These are phyloP conservation scores for Calendula officinalis DNA, from an alignment of 129 eudicot genomes.

Conservation along the genomic window DNA sequence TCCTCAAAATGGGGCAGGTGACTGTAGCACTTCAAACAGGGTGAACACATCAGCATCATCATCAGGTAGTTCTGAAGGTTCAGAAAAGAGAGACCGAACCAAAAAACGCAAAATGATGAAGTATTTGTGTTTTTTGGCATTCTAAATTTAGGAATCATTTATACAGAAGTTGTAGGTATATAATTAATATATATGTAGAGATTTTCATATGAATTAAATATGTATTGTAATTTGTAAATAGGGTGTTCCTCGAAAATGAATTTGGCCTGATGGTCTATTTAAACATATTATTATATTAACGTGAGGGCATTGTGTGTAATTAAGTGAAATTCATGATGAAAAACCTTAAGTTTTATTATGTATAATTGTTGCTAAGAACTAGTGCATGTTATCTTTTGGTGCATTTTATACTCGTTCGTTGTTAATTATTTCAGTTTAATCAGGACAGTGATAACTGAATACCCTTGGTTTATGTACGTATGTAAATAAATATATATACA, in stretches of 20 bases:
- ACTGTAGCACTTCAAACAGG: slow-evolving; percentile 17
- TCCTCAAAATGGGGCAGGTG: neutral
- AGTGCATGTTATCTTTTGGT: too few relatives aligned
- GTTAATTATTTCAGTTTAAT: too few relatives aligned
- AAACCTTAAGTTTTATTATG: neutral
- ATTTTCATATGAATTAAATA: slow-evolving; percentile 17
- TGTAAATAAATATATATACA: too few relatives aligned
- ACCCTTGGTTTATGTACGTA: too few relatives aligned
- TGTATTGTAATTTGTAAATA: slow-evolving; percentile 22
- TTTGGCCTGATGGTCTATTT: slow-evolving; percentile 7
- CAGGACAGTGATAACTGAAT: too few relatives aligned
- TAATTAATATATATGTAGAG: slow-evolving; percentile 12
- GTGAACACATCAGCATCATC: slow-evolving; percentile 18
- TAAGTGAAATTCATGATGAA: neutral
- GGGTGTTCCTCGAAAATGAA: slow-evolving; percentile 1
- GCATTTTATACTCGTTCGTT: neutral
- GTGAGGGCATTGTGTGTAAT: neutral
- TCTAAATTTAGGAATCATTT: slow-evolving; percentile 25
- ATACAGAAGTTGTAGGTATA: slow-evolving; percentile 12
- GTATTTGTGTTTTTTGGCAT: slow-evolving; percentile 52
- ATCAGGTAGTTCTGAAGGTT: slow-evolving; percentile 28
- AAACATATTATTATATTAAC: neutral
- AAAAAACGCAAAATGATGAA: slow-evolving; percentile 52
- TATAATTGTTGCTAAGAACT: too few relatives aligned
- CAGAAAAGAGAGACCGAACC: slow-evolving; percentile 38